Percentiles rank a stretch among this genome's conserved stretches.
Conservation (phyloP, 2,329 filamentous ascomycete genomes). For the Aspergillus sp. region DNA sequence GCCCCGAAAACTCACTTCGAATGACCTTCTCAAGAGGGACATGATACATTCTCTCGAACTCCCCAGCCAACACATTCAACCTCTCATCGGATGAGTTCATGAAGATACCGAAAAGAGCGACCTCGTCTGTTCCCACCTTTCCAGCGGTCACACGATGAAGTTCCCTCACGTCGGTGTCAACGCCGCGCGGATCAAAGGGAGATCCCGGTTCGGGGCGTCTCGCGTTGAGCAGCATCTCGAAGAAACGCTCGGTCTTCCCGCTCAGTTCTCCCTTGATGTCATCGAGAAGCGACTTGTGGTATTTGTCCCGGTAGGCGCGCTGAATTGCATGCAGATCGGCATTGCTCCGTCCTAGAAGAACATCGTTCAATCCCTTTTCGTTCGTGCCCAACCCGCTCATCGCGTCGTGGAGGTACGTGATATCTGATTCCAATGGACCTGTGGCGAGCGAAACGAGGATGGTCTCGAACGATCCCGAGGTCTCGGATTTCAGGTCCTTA, state of each 20-base stretch:
- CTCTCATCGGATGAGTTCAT: constrained; percentile 72
- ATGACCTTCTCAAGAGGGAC: constrained; percentile 38
- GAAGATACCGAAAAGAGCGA: constrained; percentile 74
- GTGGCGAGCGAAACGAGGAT: constrained; percentile 69
- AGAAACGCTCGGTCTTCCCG: constrained; percentile 78
- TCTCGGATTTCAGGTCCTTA: constrained; percentile 72
- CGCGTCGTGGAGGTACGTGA: constrained; percentile 60
- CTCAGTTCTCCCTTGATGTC: constrained; percentile 72
- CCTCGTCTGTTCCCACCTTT: constrained; percentile 69
- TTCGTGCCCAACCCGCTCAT: constrained; percentile 69
- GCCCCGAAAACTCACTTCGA: constrained; percentile 70
- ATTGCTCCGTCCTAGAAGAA: constrained; percentile 73
- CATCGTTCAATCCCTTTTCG: constrained; percentile 73
- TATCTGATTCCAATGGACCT: constrained; percentile 74
- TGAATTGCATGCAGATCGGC: constrained; percentile 81
- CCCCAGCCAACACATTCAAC: constrained; percentile 70
- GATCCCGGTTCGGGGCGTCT: constrained; percentile 70
- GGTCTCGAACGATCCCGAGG: constrained; percentile 68
- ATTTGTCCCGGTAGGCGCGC: constrained; percentile 65
- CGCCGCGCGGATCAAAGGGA: constrained; percentile 67
- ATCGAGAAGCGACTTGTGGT: constrained; percentile 64
- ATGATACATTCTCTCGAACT: constrained; percentile 70
- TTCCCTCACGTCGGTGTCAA: constrained; percentile 71
- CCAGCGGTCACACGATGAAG: constrained; percentile 73
- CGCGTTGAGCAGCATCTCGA: constrained; percentile 73